Evolutionary conservation across 257 asterid species (phyloP).

Genomic region (Lithospermum erythrorhizon): DNA sequence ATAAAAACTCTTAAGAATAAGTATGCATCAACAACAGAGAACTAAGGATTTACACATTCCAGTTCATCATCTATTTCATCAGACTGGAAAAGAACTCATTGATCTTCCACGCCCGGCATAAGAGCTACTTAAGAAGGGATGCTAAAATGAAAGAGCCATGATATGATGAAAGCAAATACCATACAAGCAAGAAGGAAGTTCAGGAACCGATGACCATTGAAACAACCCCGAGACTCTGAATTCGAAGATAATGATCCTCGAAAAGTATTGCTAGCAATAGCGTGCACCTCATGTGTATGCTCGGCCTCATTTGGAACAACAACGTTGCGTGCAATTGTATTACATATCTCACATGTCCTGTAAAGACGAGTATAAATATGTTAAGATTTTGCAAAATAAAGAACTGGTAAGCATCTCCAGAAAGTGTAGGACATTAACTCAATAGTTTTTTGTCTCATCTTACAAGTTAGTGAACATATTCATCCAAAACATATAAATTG

Average conservation of each 20-base stretch:
- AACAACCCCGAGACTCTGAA: slow-evolving; percentile 36
- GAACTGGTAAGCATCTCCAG: background rate
- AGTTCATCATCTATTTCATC: background rate
- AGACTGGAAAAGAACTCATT: background rate
- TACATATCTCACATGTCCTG: slow-evolving; percentile 93
- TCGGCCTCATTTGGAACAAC: slow-evolving; percentile 46
- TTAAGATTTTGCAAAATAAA: background rate
- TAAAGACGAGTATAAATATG: background rate
- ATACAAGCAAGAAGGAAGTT: slow-evolving; percentile 76
- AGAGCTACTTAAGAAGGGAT: slow-evolving; percentile 39
- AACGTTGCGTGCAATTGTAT: slow-evolving; percentile 63
- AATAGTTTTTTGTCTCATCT: background rate
- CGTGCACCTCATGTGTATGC: slow-evolving; percentile 27
- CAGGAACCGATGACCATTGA: slow-evolving; percentile 60
- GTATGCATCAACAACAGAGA: too few species aligned
- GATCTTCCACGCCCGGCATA: background rate
- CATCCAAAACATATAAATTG: background rate
- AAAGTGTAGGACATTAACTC: background rate
- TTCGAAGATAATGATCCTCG: slow-evolving; percentile 17
- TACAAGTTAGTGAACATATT: background rate
- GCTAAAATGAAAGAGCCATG: slow-evolving; percentile 88
- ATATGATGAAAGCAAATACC: slow-evolving; percentile 83
- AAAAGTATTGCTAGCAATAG: slow-evolving; percentile 16
- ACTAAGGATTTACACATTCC: background rate
- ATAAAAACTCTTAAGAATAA: too few species aligned